Evolutionary conservation across 1,139 yeast genomes (phyloP).

Genomic region (Saccharomyces hybrid): DNA sequence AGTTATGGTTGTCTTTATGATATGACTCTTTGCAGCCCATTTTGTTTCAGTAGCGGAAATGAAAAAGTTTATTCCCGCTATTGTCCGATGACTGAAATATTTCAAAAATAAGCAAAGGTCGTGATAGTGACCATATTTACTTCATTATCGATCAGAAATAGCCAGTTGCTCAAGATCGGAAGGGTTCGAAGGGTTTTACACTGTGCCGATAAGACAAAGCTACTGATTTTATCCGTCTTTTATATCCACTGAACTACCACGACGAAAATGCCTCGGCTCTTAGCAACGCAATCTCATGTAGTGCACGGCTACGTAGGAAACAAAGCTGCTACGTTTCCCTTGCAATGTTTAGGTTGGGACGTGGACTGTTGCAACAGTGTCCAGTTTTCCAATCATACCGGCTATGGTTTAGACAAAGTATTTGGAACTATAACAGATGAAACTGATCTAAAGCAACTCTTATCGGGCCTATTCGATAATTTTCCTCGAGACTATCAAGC

Average conservation of each 20-base stretch:
- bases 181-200: not conserved
- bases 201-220: not conserved
- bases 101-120: not conserved
- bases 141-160: not conserved
- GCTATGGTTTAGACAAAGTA: constrained; percentile 43
- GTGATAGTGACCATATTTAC: not conserved
- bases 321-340: constrained; percentile 55
- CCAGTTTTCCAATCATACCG: constrained; percentile 62
- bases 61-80: not conserved
- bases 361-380: constrained; percentile 60
- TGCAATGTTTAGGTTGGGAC: constrained; percentile 60
- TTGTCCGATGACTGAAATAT: not conserved
- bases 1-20: not conserved
- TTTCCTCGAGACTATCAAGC: constrained; percentile 38
- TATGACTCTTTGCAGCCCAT: not conserved
- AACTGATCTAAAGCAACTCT: constrained; percentile 28
- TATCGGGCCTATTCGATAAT: constrained; percentile 30
- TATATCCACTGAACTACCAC: not conserved
- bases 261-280: constrained; percentile 20
- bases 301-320: constrained; percentile 64
- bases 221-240: not conserved
- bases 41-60: not conserved
- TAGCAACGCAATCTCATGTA: constrained; percentile 55
- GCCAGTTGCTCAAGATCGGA: not conserved
- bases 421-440: constrained; percentile 33